Percentiles rank a stretch among this genome's conserved stretches.
Evolutionary conservation across 2,329 filamentous ascomycete genomes (phyloP).

Genomic region (Cladosporium velox): DNA sequence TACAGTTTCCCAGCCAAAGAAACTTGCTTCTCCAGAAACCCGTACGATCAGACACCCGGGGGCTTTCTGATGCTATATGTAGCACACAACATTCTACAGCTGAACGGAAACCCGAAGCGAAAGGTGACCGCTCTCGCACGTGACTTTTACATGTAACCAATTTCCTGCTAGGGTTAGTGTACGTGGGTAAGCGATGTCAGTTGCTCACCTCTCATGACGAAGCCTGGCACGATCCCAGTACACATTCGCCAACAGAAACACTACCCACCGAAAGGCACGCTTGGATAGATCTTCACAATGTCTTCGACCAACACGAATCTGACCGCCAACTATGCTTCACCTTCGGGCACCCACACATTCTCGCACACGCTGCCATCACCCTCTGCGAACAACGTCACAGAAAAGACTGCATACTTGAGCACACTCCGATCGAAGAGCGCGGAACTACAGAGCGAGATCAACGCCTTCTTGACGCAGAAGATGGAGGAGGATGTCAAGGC

Average conservation of each 20-base stretch:
- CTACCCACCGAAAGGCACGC: background rate
- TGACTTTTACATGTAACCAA: too few relatives aligned
- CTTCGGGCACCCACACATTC: slow-evolving; percentile 31
- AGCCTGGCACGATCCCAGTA: background rate
- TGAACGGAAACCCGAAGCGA: background rate
- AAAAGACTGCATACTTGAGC: slow-evolving; percentile 62
- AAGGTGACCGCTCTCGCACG: background rate
- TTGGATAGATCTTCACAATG: background rate
- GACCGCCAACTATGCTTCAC: slow-evolving; percentile 32
- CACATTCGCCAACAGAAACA: too few relatives aligned
- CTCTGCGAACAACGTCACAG: slow-evolving; percentile 28
- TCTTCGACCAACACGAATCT: slow-evolving; percentile 21
- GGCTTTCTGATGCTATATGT: too few relatives aligned
- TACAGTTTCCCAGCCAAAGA: too few relatives aligned
- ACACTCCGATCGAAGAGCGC: slow-evolving; percentile 60
- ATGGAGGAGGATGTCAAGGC: slow-evolving; percentile 70
- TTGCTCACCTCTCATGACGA: background rate
- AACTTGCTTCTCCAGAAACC: too few relatives aligned
- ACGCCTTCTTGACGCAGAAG: slow-evolving; percentile 68
- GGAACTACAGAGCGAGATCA: slow-evolving; percentile 66
- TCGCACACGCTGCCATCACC: slow-evolving; percentile 25
- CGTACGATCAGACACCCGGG: too few relatives aligned
- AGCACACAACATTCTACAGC: background rate
- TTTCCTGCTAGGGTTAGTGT: too few relatives aligned
- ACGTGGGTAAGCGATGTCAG: background rate